Base-by-base conservation (phyloP, 2,329 filamentous ascomycete species). In the Xylaria sp. region DNA sequence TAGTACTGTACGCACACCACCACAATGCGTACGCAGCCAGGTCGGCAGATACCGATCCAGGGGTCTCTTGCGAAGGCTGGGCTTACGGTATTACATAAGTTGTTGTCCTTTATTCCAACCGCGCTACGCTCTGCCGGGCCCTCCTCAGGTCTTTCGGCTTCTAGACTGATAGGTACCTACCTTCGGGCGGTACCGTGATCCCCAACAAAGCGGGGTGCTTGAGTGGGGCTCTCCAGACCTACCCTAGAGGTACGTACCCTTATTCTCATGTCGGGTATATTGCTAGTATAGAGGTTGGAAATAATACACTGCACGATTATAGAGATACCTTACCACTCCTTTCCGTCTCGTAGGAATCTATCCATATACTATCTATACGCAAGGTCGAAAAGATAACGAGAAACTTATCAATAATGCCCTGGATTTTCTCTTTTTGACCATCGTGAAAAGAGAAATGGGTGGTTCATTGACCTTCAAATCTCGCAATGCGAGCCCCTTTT, bases 221-320 rank as follows among this genome's bases (percentile, higher is more conserved):
- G 20, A 57, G 41, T 52, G 48, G 56, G 20, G 30, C 23, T 46
- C 23, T 25, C 13, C 23, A 32, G 53, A 32, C 23, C n/a, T 58
- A 66, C 59, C 64, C 58, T 66, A 58, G 46, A 66, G 58, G 48
- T 52, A 23, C 50, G 43, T 62, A 55, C 64, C 59, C 58, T 56
- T 65, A 60, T 45, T 20, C 45, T 28, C 23, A 48, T 28, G 23
- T 48, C 23, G 9, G 13, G 45, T 50, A 50, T 28, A 18, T 50
- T 30, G n/a, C 20, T 9, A 10, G 48, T 45, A 48, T 34, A 2
- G 8, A 55, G 15, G 36, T 45, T 18, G 9, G 9, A 43, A 43
- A 41, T 43, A 50, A 18, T 52, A 32, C 28, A 18, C 18, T n/a
- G n/a, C n/a, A n/a, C n/a, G n/a, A n/a, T n/a, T n/a, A n/a, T n/a